A percentile compares a stretch with the other conserved stretches of the same genome.
Evolutionary conservation across 192 early-diverging fungal genomes (phyloP).

Genomic region (Linnemannia exigua): DNA sequence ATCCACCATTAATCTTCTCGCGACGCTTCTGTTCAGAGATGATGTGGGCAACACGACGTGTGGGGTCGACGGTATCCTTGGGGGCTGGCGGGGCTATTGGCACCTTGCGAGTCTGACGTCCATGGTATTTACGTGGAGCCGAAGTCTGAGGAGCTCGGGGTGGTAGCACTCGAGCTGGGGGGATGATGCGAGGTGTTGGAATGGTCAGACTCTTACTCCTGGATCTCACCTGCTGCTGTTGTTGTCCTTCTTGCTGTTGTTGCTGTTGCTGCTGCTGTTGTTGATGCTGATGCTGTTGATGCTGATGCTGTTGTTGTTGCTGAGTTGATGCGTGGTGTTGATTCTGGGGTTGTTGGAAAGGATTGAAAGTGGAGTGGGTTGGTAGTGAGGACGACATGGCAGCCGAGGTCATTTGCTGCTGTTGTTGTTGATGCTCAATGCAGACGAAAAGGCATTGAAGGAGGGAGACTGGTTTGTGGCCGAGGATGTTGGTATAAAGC

Average conservation of each 20-base stretch:
- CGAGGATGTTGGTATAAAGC: conserved; percentile 24
- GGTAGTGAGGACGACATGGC: conserved; percentile 50
- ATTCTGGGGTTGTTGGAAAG: conserved; percentile 18
- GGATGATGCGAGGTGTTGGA: conserved; percentile 47
- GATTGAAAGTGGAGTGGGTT: conserved; percentile 19
- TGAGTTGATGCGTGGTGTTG: not conserved
- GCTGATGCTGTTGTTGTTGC: not conserved
- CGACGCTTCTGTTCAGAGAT: conserved; percentile 61
- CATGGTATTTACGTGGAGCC: conserved; percentile 51
- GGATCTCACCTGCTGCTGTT: conserved; percentile 22
- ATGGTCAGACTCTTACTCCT: conserved; percentile 52
- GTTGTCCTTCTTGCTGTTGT: conserved; percentile 17
- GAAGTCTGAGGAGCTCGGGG: conserved; percentile 40
- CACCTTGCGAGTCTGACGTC: conserved; percentile 51
- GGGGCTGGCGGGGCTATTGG: not conserved
- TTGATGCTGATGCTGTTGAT: conserved; percentile 11
- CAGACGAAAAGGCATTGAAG: conserved; percentile 37
- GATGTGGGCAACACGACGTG: conserved; percentile 59
- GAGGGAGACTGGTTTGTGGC: conserved; percentile 23
- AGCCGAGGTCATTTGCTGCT: conserved; percentile 26
- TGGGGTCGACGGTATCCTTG: conserved; percentile 44
- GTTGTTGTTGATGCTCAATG: conserved; percentile 40
- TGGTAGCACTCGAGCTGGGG: conserved; percentile 40
- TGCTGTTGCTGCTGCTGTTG: conserved; percentile 20
- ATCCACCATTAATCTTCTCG: conserved; percentile 62